A percentile compares a stretch with the other conserved stretches of the same genome.
phyloP scores from a whole-genome alignment of 345 rosid species.

The Streptanthus diversifolius region DNA sequence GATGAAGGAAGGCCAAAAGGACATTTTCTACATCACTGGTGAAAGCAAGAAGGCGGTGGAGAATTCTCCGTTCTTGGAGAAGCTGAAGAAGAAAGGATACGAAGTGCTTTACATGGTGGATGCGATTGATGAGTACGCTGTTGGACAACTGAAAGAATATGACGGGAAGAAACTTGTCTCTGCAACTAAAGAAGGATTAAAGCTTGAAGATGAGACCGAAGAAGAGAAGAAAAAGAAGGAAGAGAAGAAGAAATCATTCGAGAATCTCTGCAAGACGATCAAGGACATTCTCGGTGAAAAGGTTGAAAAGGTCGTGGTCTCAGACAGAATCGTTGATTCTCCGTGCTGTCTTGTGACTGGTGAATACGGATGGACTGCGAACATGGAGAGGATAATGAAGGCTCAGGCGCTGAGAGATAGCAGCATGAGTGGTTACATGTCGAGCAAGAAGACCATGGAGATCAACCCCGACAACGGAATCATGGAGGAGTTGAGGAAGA shows the following conservation, averaged over 20 bases:
- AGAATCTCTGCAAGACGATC: constrained; percentile 71
- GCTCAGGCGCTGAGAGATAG: constrained; percentile 85
- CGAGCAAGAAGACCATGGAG: constrained; percentile 90
- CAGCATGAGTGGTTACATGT: constrained; percentile 92
- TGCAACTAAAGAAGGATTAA: constrained; percentile 75
- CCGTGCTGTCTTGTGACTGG: constrained; percentile 89
- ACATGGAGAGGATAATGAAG: constrained; percentile 94
- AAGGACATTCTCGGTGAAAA: constrained; percentile 83
- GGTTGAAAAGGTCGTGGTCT: constrained; percentile 75
- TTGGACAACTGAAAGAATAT: constrained; percentile 74
- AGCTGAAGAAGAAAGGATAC: constrained; percentile 76
- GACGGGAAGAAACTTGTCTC: constrained; percentile 88
- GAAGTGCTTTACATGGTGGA: constrained; percentile 91
- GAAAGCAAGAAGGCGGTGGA: constrained; percentile 84
- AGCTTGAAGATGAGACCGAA: constrained; percentile 74
- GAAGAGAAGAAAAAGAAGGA: constrained; percentile 78
- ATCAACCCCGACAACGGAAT: constrained; percentile 85
- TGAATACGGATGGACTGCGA: constrained; percentile 88
- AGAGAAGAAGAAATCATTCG: constrained; percentile 67
- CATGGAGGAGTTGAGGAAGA: constrained; percentile 83
- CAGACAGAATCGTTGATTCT: constrained; percentile 78
- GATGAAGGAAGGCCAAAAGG: constrained; percentile 91
- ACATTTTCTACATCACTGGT: constrained; percentile 74
- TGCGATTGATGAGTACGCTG: constrained; percentile 84
- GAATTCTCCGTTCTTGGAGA: constrained; percentile 87